Evolutionary conservation across 208 protist species (phyloP), one percentile per base, ranked within the genome.

Genomic region (Leishmania lainsoni): DNA sequence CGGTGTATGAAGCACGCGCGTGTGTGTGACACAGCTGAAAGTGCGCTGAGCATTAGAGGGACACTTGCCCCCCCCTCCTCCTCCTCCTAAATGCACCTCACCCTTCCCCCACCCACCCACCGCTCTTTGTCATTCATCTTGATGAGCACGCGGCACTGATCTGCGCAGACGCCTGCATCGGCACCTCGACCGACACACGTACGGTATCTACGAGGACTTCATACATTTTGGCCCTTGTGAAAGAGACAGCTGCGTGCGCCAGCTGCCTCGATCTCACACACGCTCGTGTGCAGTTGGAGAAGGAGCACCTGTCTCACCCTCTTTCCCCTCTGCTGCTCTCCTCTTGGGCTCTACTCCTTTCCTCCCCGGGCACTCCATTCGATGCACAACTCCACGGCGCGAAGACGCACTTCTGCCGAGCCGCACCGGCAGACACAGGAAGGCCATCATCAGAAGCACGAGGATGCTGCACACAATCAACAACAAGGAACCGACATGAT

Each of bases 361-460:
- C 20, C 42, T 20, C 5, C 12, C n/a, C 4, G 12, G 10, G 14
- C 68, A n/a, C 68, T 26, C 2, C 20, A 51, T 26, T n/a, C 32
- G 32, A 83, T 83, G 80, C 48, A 76, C 56, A 22, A 66, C 65
- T 1, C 74, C 6, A 39, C 51, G 20, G 80, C 66, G 54, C 49
- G 52, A 29, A 35, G 66, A 14, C 20, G 35, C 52, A 26, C 66
- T 2, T 70, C 80, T 35, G 52, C 42, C 29, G 39, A 32, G 51
- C 12, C 26, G 74, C 52, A 79, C 9, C 20, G n/a, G 48, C 80
- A 79, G 80, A 74, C 61, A 12, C 63, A 78, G 45, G n/a, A 69
- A 54, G 74, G n/a, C 66, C 42, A 29, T 20, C 68, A 51, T 12
- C 68, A 52, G 45, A 39, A 48, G 17, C 42, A n/a, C 8, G 68